Percentiles rank a stretch among this genome's conserved stretches.
These are phyloP conservation scores for Fusarium subtropicale DNA, from an alignment of 2,329 filamentous ascomycete genomes.

Conservation along the genomic window DNA sequence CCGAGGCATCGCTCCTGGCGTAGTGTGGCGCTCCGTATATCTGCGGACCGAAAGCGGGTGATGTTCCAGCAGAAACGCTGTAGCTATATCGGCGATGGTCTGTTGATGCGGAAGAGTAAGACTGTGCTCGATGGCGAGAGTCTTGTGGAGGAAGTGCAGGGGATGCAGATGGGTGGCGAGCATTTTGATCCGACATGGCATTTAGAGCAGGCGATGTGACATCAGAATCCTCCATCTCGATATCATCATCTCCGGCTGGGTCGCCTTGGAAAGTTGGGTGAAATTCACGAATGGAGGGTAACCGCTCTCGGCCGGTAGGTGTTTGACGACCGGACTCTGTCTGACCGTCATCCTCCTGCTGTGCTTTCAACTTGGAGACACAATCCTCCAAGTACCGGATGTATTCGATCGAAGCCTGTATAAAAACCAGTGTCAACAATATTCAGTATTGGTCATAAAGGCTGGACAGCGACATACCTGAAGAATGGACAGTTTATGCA, in stretches of 20 bases:
- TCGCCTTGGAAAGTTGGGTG: conserved; percentile 57
- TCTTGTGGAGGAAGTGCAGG: conserved; percentile 64
- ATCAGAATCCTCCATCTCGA: conserved; percentile 72
- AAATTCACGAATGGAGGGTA: conserved; percentile 55
- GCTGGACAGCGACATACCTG: conserved; percentile 69
- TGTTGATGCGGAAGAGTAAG: conserved; percentile 65
- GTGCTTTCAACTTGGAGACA: conserved; percentile 79
- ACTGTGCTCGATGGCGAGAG: conserved; percentile 58
- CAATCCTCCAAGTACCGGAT: conserved; percentile 94
- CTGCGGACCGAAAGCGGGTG: conserved; percentile 68
- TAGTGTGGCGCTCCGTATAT: conserved; percentile 51
- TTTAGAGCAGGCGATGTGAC: conserved; percentile 61
- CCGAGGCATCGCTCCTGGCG: conserved; percentile 56
- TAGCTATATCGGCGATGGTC: conserved; percentile 65
- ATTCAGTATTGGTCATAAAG: neutral
- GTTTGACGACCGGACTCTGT: conserved; percentile 47
- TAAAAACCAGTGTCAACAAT: conserved; percentile 14
- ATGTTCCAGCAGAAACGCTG: conserved; percentile 62
- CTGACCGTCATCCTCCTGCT: conserved; percentile 54
- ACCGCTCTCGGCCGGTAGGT: conserved; percentile 44
- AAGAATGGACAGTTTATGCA: conserved; percentile 97
- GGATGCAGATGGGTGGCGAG: conserved; percentile 63
- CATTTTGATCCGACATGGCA: conserved; percentile 47
- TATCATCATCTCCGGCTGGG: conserved; percentile 54
- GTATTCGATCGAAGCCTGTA: conserved; percentile 93